Base-by-base conservation (phyloP, 352 stramenopile genomes). In the Pythium vanterpoolii region DNA sequence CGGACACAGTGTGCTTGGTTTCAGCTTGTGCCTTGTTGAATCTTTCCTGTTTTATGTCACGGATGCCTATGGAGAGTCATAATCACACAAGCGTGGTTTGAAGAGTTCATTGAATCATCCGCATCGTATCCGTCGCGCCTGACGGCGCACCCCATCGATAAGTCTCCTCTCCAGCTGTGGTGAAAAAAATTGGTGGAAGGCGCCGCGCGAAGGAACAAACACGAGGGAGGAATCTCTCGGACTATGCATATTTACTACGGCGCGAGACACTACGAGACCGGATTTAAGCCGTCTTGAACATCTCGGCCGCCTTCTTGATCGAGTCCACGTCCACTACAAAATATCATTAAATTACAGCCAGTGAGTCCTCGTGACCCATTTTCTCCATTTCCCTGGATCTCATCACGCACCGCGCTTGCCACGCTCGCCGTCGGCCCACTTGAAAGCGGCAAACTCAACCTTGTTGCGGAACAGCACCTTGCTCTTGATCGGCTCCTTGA, bases 401-500 rank as follows among this genome's bases (percentile, higher is more conserved):
- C 3, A 6, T 27, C 0, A 80, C 79, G 56, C 49, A 90, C 80
- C 73, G 65, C 85, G 82, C 56, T 75, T 73, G 69, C 83, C 81
- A 62, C 85, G 85, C 69, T 95, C 83, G 64, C 81, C 85, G 49
- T 90, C 79, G 49, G 79, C 62, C 83, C 83, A 95, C 77, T 92
- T 93, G 74, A 92, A 95, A 66, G 76, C 79, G 39, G 83, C 85
- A 60, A 93, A 93, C 67, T 90, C 72, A 64, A 95, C 79, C 54
- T 89, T 77, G 52, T 77, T 87, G 51, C 85, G 83, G 39, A 77
- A 57, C 34, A 78, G 42, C 49, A 93, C 60, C 57, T 85, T 93
- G 79, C 76, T 92, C 78, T 95, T 95, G 52, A 92, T 65, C n/a
- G 85, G 85, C 66, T 95, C 85, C 80, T 95, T 95, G 44, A 92